These are phyloP conservation scores for Bruguiera sexangula DNA, from an alignment of 345 rosid species.

Conservation along the genomic window DNA sequence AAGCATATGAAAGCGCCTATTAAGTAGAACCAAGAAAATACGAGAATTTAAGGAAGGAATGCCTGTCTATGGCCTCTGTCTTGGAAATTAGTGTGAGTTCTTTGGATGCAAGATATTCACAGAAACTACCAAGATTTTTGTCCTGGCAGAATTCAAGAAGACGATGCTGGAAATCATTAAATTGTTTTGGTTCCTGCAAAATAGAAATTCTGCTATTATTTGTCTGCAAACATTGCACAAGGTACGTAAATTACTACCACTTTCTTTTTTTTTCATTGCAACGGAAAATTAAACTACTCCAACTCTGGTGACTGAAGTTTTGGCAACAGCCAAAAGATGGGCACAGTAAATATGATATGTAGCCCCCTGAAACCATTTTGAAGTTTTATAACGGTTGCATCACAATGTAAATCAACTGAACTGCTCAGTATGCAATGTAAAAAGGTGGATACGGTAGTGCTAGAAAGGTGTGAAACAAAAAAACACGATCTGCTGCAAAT, in stretches of 20 bases:
- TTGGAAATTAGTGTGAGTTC: slow-evolving; percentile 61
- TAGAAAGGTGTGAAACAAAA: too few species aligned
- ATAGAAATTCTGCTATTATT: slow-evolving; percentile 1
- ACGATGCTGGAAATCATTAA: slow-evolving; percentile 54
- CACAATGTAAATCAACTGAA: not conserved
- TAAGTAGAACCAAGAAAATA: not conserved
- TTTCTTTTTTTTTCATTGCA: too few species aligned
- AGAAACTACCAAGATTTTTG: slow-evolving; percentile 38
- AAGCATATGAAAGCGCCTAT: not conserved
- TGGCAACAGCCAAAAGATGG: not conserved
- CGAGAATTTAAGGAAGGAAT: not conserved
- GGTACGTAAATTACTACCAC: not conserved
- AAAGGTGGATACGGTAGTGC: not conserved
- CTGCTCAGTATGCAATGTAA: not conserved
- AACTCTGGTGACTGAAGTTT: not conserved
- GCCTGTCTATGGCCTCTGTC: slow-evolving; percentile 89
- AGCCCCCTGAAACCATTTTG: not conserved
- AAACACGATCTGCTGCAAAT: not conserved
- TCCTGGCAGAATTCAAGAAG: slow-evolving; percentile 41
- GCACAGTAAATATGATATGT: not conserved
- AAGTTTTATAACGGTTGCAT: slow-evolving; percentile 1
- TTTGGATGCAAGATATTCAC: slow-evolving; percentile 43
- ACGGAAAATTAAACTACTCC: not conserved
- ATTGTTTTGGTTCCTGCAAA: slow-evolving; percentile 75
- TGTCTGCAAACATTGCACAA: not conserved